A percentile compares a stretch with the other conserved stretches of the same genome.
Conservation (phyloP, 2,329 filamentous ascomycete species). For the Tolypocladium guangdongense region DNA sequence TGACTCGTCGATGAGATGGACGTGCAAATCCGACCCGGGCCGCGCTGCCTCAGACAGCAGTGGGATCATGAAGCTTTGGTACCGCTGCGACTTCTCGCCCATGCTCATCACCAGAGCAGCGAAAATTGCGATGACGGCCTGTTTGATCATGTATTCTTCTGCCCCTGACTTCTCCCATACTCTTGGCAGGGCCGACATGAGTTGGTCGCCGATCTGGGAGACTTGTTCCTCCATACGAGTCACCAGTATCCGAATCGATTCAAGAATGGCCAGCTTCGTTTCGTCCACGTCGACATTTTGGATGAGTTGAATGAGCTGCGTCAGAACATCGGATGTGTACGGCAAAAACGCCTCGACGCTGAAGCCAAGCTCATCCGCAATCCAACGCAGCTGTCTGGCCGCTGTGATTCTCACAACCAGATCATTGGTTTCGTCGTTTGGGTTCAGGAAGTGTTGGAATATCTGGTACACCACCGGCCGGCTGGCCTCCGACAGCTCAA, state of each 20-base stretch:
- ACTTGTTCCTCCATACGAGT: conserved; percentile 69
- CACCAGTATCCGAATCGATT: conserved; percentile 74
- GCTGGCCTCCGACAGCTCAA: conserved; percentile 60
- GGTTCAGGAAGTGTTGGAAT: conserved; percentile 75
- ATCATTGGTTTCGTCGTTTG: conserved; percentile 70
- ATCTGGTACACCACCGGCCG: conserved; percentile 74
- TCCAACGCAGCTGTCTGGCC: conserved; percentile 68
- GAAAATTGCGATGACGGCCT: conserved; percentile 79
- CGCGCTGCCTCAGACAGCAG: conserved; percentile 73
- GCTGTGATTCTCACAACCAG: conserved; percentile 86
- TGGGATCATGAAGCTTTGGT: conserved; percentile 71
- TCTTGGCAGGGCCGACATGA: conserved; percentile 68
- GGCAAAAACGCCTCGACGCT: conserved; percentile 62
- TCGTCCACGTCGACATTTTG: conserved; percentile 72
- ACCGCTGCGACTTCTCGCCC: conserved; percentile 64
- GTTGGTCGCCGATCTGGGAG: conserved; percentile 59
- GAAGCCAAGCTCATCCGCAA: conserved; percentile 81
- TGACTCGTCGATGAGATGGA: conserved; percentile 85
- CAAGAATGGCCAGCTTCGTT: conserved; percentile 81
- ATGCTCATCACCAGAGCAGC: conserved; percentile 78
- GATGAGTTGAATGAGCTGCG: conserved; percentile 65
- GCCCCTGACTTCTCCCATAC: conserved; percentile 74
- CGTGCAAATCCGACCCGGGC: conserved; percentile 59
- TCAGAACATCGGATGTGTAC: conserved; percentile 63
- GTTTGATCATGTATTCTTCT: conserved; percentile 87